These are phyloP conservation scores for Ceratocystis destructans DNA, from an alignment of 2,329 filamentous ascomycete species.

Conservation along the genomic window DNA sequence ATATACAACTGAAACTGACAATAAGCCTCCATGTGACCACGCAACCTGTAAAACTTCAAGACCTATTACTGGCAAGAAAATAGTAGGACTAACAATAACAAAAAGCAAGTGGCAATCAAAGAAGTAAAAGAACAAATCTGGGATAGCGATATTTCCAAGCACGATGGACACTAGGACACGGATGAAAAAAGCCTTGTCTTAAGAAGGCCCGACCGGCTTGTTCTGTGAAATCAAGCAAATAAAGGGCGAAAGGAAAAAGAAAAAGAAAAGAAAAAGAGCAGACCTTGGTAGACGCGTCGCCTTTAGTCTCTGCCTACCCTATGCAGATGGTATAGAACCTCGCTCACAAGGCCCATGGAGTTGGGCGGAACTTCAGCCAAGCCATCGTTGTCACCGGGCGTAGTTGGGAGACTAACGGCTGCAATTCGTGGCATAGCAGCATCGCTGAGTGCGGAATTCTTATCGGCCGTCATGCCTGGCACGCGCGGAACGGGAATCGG, in stretches of 20 bases:
- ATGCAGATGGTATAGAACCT: constrained; percentile 39
- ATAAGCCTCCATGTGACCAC: too few species aligned
- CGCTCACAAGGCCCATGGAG: constrained; percentile 38
- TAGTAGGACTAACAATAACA: not conserved
- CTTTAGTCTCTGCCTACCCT: constrained; percentile 25
- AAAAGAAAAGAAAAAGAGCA: not conserved
- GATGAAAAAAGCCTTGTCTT: not conserved
- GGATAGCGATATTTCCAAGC: not conserved
- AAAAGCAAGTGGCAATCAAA: not conserved
- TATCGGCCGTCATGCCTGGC: not conserved
- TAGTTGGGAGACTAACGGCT: not conserved
- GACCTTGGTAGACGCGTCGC: not conserved
- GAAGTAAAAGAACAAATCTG: not conserved
- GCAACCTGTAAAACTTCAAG: not conserved
- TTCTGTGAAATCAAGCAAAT: not conserved
- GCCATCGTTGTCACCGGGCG: constrained; percentile 23
- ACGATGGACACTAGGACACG: not conserved
- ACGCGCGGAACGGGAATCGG: constrained; percentile 26
- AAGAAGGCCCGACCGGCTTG: not conserved
- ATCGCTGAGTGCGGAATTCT: not conserved
- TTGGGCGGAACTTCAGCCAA: constrained; percentile 33
- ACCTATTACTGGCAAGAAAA: not conserved
- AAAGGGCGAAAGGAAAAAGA: not conserved
- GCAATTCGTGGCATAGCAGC: not conserved
- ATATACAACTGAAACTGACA: not conserved